phyloP scores from a whole-genome alignment of 805 yeast genomes.

The Saturnispora hagleri region DNA sequence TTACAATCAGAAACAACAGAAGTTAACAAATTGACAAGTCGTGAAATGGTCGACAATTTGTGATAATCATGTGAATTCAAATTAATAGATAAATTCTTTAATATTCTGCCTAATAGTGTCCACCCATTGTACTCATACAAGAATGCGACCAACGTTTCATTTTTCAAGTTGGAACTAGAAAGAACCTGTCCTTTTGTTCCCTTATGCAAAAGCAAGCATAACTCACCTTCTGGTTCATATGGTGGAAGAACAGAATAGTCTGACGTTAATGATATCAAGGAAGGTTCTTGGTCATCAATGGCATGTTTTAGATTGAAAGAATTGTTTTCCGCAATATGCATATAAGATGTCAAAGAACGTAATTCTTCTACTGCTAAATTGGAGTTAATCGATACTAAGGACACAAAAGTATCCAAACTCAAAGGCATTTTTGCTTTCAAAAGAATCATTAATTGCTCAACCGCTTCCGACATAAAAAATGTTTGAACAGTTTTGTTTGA shows the following conservation, averaged over 20 bases:
- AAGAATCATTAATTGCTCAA: slow-evolving; percentile 38
- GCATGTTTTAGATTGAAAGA: slow-evolving; percentile 33
- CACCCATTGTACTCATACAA: slow-evolving; percentile 74
- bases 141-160: slow-evolving; percentile 45
- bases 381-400: slow-evolving; percentile 52
- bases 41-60: slow-evolving; percentile 33
- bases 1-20: slow-evolving; percentile 35
- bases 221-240: slow-evolving; percentile 35
- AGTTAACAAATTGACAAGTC: slow-evolving; percentile 44
- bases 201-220: slow-evolving; percentile 35
- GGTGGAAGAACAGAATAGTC: slow-evolving; percentile 41
- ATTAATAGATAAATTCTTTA: slow-evolving; percentile 49
- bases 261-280: slow-evolving; percentile 34
- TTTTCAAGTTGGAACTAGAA: neutral
- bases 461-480: slow-evolving; percentile 38
- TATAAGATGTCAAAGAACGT: slow-evolving; percentile 49
- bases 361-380: slow-evolving; percentile 60
- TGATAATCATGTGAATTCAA: slow-evolving; percentile 30
- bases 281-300: slow-evolving; percentile 45
- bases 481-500: slow-evolving; percentile 36
- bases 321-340: slow-evolving; percentile 35
- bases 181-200: slow-evolving; percentile 57
- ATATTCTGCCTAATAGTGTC: slow-evolving; percentile 70
- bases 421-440: slow-evolving; percentile 70
- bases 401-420: slow-evolving; percentile 49